Conservation (phyloP, 2,329 filamentous ascomycete genomes). For the Pseudofabraea citricarpa region DNA sequence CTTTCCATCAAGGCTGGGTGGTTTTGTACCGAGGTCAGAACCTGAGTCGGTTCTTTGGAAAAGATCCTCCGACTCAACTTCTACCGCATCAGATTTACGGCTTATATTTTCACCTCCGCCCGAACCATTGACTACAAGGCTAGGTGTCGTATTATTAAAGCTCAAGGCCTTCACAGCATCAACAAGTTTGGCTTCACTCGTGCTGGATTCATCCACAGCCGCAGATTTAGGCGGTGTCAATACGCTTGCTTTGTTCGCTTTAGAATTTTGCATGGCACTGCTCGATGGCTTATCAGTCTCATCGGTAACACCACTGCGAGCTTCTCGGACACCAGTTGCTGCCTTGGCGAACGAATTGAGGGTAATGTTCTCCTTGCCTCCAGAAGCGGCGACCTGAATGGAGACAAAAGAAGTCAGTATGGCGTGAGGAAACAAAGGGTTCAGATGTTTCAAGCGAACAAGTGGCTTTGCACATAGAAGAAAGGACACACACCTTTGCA, state of each 20-base stretch:
- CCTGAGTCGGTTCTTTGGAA: constrained; percentile 51
- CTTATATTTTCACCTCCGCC: constrained; percentile 12
- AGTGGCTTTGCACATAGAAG: constrained; percentile 8
- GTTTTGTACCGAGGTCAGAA: constrained; percentile 69
- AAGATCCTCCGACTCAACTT: constrained; percentile 25
- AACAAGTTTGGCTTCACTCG: constrained; percentile 20
- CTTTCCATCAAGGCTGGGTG: constrained; percentile 86
- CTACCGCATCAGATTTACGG: constrained; percentile 18
- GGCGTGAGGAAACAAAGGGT: neutral
- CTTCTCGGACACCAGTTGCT: constrained; percentile 24
- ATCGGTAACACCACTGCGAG: constrained; percentile 8
- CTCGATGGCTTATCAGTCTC: constrained; percentile 16
- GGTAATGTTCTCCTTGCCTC: constrained; percentile 32
- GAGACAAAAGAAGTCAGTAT: constrained; percentile 8
- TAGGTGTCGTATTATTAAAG: constrained; percentile 23
- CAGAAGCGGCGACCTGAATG: constrained; percentile 45
- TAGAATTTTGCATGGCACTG: too few species aligned
- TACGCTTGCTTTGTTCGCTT: constrained; percentile 2
- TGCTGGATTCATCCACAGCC: neutral
- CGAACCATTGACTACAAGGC: constrained; percentile 30
- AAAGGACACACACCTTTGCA: constrained; percentile 58
- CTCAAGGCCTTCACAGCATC: constrained; percentile 28
- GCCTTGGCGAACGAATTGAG: constrained; percentile 26
- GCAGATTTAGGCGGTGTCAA: constrained; percentile 29
- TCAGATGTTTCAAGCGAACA: constrained; percentile 33